Evolutionary conservation across 2,329 filamentous ascomycete genomes (phyloP).

Genomic region (Epichloe typhina): DNA sequence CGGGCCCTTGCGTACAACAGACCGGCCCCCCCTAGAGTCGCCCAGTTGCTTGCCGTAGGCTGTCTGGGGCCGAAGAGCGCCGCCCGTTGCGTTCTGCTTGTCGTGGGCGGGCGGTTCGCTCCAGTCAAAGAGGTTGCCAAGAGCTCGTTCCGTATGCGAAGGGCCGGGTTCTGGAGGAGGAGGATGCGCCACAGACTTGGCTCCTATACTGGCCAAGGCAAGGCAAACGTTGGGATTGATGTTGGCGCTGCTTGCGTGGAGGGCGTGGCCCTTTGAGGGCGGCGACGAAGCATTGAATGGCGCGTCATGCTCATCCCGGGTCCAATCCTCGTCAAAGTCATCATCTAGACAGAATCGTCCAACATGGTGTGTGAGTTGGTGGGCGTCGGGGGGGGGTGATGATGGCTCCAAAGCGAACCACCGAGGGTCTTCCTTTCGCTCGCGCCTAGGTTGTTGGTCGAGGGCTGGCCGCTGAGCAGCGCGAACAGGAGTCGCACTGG

Average conservation of each 20-base stretch:
- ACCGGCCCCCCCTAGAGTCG: slow-evolving; percentile 59
- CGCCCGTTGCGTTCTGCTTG: slow-evolving; percentile 43
- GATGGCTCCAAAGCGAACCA: slow-evolving; percentile 1
- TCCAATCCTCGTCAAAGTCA: slow-evolving; percentile 52
- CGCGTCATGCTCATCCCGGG: slow-evolving; percentile 36
- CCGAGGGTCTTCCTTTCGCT: slow-evolving; percentile 1
- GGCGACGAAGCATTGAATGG: slow-evolving; percentile 45
- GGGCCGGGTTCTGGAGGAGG: slow-evolving; percentile 8
- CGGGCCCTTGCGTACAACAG: slow-evolving; percentile 53
- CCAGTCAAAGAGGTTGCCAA: slow-evolving; percentile 69
- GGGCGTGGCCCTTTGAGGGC: slow-evolving; percentile 35
- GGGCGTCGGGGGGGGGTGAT: slow-evolving; percentile 4
- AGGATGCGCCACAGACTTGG: slow-evolving; percentile 23
- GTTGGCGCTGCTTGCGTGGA: slow-evolving; percentile 33
- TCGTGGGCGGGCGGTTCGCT: slow-evolving; percentile 52
- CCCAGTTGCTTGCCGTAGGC: slow-evolving; percentile 64
- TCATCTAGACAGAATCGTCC: slow-evolving; percentile 44
- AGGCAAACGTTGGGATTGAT: slow-evolving; percentile 40
- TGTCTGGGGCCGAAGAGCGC: slow-evolving; percentile 55
- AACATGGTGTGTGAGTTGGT: slow-evolving; percentile 22
- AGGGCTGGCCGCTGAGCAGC: slow-evolving; percentile 18
- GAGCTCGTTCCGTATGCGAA: slow-evolving; percentile 32
- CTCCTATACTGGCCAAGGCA: slow-evolving; percentile 40
- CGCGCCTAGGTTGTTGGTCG: slow-evolving; percentile 1
- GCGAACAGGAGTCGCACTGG: slow-evolving; percentile 36